Conservation (phyloP, 108 stramenopile species). For the Cylindrotheca fusiformis region DNA sequence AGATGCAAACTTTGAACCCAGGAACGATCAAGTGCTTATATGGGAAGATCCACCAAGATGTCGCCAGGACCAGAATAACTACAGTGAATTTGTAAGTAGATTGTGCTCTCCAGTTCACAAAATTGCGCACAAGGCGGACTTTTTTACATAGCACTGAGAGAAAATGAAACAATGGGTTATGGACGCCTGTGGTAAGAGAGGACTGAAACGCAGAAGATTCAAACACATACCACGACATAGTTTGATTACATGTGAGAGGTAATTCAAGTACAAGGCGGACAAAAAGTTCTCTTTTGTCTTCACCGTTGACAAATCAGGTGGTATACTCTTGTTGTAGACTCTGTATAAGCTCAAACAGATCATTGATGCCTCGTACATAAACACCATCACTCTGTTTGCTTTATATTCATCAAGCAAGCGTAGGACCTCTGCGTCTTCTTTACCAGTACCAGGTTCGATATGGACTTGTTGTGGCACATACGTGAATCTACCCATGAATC, state of each 20-base stretch:
- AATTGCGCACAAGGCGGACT: conserved; percentile 48
- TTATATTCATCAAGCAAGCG: conserved; percentile 22
- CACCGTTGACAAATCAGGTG: conserved; percentile 18
- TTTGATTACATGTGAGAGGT: conserved; percentile 25
- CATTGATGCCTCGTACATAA: conserved; percentile 15
- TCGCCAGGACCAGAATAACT: conserved; percentile 40
- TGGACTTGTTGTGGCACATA: conserved; percentile 2
- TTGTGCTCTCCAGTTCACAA: conserved; percentile 60
- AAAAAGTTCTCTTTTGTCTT: conserved; percentile 4
- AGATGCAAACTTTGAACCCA: conserved; percentile 8
- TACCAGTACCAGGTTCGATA: conserved; percentile 26
- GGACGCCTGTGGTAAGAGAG: too few relatives aligned
- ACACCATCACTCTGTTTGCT: conserved; percentile 26
- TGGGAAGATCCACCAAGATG: conserved; percentile 48
- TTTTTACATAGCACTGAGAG: conserved; percentile 30
- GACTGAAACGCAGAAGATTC: too few relatives aligned
- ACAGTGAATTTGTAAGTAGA: conserved; percentile 40
- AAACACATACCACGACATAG: conserved; percentile 22
- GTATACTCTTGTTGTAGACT: conserved; percentile 35
- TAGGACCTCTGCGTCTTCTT: conserved; percentile 26
- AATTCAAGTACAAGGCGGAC: conserved; percentile 19
- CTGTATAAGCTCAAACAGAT: conserved; percentile 24
- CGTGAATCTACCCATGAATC: conserved; percentile 34
- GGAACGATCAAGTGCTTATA: conserved; percentile 42
- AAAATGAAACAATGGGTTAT: not conserved